These are phyloP conservation scores for Asterophora lycoperdoides DNA, from an alignment of 768 basidiomycete genomes.

Conservation along the genomic window DNA sequence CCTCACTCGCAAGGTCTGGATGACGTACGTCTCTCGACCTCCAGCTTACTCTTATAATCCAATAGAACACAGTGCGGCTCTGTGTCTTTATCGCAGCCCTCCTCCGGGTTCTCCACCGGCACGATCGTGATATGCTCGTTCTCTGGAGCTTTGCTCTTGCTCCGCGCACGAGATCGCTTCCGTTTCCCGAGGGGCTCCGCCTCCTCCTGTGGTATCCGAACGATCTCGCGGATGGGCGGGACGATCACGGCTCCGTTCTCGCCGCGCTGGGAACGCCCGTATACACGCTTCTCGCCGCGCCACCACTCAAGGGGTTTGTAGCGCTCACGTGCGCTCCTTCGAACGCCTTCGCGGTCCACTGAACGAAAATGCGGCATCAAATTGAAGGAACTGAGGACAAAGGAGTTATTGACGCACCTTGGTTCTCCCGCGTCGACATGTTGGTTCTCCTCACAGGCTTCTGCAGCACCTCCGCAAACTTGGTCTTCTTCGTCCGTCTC, in stretches of 20 bases:
- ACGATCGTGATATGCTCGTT: slow-evolving; percentile 26
- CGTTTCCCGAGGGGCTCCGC: slow-evolving; percentile 32
- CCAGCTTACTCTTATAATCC: slow-evolving; percentile 57
- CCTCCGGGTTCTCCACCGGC: slow-evolving; percentile 47
- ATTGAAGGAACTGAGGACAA: neutral
- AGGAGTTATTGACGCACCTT: slow-evolving; percentile 22
- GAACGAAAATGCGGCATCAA: neutral
- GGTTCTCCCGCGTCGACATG: slow-evolving; percentile 38
- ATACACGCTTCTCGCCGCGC: slow-evolving; percentile 86
- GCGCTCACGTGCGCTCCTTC: slow-evolving; percentile 66
- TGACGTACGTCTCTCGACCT: slow-evolving; percentile 68
- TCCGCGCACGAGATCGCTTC: slow-evolving; percentile 45
- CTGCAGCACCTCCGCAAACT: slow-evolving; percentile 21
- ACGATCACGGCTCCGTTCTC: slow-evolving; percentile 44
- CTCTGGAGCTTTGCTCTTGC: slow-evolving; percentile 54
- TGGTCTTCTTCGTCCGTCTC: slow-evolving; percentile 34
- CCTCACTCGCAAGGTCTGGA: neutral
- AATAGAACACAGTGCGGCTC: slow-evolving; percentile 59
- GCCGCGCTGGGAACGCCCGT: slow-evolving; percentile 47
- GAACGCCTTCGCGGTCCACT: slow-evolving; percentile 51
- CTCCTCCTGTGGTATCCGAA: slow-evolving; percentile 41
- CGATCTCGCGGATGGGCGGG: slow-evolving; percentile 62
- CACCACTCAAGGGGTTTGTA: slow-evolving; percentile 83
- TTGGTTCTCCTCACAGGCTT: slow-evolving; percentile 20
- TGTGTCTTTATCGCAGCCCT: slow-evolving; percentile 87